Evolutionary conservation across 352 stramenopile genomes (phyloP), one percentile per base, ranked within the genome.

Genomic region (Pseudoperonospora humuli): DNA sequence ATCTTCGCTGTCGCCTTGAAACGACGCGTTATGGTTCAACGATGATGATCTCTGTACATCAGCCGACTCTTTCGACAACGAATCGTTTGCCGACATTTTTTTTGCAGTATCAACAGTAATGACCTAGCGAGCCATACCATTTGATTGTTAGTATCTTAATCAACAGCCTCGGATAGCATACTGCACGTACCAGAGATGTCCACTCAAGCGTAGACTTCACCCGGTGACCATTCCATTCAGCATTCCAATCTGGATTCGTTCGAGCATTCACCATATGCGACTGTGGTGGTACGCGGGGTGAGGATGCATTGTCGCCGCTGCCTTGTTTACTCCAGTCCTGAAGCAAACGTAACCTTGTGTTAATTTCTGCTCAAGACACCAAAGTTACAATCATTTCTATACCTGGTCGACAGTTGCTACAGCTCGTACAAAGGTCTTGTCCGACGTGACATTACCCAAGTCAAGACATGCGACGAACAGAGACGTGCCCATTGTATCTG

Each of bases 181-280:
- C 7, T 42, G 14, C 7, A 58, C 62, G 23, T 61, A 82, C 73
- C 41, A 70, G 61, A 11, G 78, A 86, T 37, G 77, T 73, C 79
- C 77, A 90, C 19, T 77, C 48, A n/a, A 80, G 45, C 20, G 53
- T 43, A 23, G 59, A 51, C 47, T 83, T 71, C 20, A 93, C 71
- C 34, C 58, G 56, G 28, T 84, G 71, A 0, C 74, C 80, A 49
- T 89, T 90, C 67, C 62, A 88, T 18, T 73, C 59, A 40, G 65
- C 61, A 11, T 67, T 47, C 77, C 76, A 92, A 18, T 58, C 26
- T 0, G 60, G 44, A 31, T 93, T 90, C 14, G 77, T 90, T 38
- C 80, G 69, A 24, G 75, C 77, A 45, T 93, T 93, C 25, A 93
- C 80, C 10, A 87, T 48, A 50, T 93, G 80, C 6, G 77, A 89